Percentiles rank a stretch among this genome's conserved stretches.
Evolutionary conservation across 192 early-diverging fungal genomes (phyloP).

Genomic region (Backusella westeae): DNA sequence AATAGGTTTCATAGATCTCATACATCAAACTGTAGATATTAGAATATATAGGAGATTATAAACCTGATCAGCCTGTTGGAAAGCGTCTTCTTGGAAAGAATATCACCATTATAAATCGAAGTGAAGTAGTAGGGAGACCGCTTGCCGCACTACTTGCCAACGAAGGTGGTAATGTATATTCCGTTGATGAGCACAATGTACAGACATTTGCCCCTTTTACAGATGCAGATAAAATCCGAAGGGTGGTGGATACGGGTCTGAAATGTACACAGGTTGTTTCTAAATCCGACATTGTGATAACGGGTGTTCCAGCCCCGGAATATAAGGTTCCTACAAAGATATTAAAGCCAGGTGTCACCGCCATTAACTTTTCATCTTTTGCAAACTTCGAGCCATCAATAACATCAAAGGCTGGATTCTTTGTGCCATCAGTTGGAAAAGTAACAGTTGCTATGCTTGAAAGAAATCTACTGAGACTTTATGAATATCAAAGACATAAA

Average conservation of each 20-base stretch:
- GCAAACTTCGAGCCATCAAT: conserved; percentile 94
- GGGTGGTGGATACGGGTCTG: conserved; percentile 65
- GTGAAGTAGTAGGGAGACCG: conserved; percentile 97
- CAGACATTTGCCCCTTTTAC: conserved; percentile 71
- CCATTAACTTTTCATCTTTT: conserved; percentile 96
- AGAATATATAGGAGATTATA: conserved; percentile 95
- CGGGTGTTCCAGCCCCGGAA: conserved; percentile 84
- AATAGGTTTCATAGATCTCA: not conserved
- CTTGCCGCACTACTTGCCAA: conserved; percentile 96
- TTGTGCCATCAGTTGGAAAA: conserved; percentile 94
- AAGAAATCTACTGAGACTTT: conserved; percentile 88
- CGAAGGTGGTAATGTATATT: conserved; percentile 97
- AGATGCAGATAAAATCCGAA: conserved; percentile 58
- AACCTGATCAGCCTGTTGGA: conserved; percentile 81
- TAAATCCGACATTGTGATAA: conserved; percentile 95
- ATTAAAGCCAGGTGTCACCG: conserved; percentile 93
- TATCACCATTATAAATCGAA: conserved; percentile 93
- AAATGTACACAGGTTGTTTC: conserved; percentile 80
- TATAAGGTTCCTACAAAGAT: conserved; percentile 84
- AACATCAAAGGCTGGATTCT: conserved; percentile 88
- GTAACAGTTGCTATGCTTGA: conserved; percentile 99
- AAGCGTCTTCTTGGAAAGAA: conserved; percentile 90
- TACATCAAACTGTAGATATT: conserved; percentile 55
- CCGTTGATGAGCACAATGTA: conserved; percentile 88
- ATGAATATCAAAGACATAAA: conserved; percentile 60